Evolutionary conservation across 179 eudicot genomes (phyloP).

Genomic region (Gypsophila paniculata): DNA sequence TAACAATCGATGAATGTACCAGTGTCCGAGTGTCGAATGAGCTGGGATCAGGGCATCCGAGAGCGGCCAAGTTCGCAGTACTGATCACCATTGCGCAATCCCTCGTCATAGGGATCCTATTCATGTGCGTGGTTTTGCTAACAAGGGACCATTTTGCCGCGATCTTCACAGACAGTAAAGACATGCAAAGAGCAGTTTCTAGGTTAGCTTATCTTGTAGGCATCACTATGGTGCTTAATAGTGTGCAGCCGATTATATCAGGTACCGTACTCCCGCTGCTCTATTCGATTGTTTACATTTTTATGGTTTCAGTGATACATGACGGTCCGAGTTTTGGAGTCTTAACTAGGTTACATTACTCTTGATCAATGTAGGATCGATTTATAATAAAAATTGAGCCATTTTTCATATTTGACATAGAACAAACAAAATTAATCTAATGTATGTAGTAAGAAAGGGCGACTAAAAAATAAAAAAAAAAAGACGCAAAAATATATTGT

Average conservation of each 20-base stretch:
- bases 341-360: no score
- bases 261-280: slow-evolving; percentile 33
- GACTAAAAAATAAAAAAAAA: no score
- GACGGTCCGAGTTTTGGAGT: no score
- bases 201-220: slow-evolving; percentile 68
- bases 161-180: slow-evolving; percentile 57
- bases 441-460: no score
- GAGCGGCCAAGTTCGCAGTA: slow-evolving; percentile 75
- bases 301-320: no score
- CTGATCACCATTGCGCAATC: slow-evolving; percentile 52
- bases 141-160: slow-evolving; percentile 54
- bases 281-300: neutral
- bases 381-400: no score
- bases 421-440: no score
- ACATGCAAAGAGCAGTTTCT: slow-evolving; percentile 66
- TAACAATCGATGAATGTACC: neutral
- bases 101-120: slow-evolving; percentile 52
- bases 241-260: slow-evolving; percentile 87
- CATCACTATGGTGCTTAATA: slow-evolving; percentile 79
- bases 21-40: slow-evolving; percentile 87
- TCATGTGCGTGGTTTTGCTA: slow-evolving; percentile 43
- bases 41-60: slow-evolving; percentile 79
- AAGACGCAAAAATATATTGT: no score
- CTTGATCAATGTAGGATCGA: no score
- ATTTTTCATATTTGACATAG: no score